phyloP scores from a whole-genome alignment of 2,329 filamentous ascomycete species.

The Arthroderma uncinatum region DNA sequence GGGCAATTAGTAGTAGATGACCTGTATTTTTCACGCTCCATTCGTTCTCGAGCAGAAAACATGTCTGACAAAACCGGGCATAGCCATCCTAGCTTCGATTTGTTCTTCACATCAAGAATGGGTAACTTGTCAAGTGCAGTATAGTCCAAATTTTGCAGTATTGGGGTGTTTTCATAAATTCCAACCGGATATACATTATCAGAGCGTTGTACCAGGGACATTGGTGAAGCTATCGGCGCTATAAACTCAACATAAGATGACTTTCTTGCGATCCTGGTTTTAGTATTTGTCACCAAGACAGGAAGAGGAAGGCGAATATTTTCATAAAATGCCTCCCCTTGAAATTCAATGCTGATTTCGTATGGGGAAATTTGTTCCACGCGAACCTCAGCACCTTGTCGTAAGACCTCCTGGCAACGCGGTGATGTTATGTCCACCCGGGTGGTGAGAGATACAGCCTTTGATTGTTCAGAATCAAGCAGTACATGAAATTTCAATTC shows the following conservation, averaged over 20 bases:
- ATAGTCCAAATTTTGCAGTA: slow-evolving; percentile 19
- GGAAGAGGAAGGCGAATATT: slow-evolving; percentile 19
- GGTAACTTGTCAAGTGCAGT: slow-evolving; percentile 19
- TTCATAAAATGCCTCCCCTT: slow-evolving; percentile 7
- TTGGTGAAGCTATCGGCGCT: slow-evolving; percentile 14
- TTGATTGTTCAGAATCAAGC: slow-evolving; percentile 7
- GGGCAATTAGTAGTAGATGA: slow-evolving; percentile 1
- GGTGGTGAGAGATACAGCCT: slow-evolving; percentile 10
- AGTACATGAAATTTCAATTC: slow-evolving; percentile 3
- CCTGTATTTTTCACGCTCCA: slow-evolving; percentile 11
- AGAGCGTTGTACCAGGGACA: not conserved
- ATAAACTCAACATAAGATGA: slow-evolving; percentile 24
- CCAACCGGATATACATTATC: slow-evolving; percentile 13
- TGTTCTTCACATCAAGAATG: slow-evolving; percentile 13
- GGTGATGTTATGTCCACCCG: slow-evolving; percentile 10
- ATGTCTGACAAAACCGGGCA: slow-evolving; percentile 14
- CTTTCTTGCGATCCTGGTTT: slow-evolving; percentile 22
- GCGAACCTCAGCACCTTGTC: slow-evolving; percentile 8
- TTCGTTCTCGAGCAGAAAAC: slow-evolving; percentile 17
- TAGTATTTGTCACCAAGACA: slow-evolving; percentile 15
- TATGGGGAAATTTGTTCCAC: slow-evolving; percentile 13
- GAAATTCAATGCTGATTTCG: slow-evolving; percentile 8
- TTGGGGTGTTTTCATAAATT: slow-evolving; percentile 12
- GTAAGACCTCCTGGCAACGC: slow-evolving; percentile 6
- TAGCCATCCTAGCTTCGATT: slow-evolving; percentile 16